Evolutionary conservation across 208 protist genomes (phyloP).

Genomic region (Kentomonas sorsogonicus): DNA sequence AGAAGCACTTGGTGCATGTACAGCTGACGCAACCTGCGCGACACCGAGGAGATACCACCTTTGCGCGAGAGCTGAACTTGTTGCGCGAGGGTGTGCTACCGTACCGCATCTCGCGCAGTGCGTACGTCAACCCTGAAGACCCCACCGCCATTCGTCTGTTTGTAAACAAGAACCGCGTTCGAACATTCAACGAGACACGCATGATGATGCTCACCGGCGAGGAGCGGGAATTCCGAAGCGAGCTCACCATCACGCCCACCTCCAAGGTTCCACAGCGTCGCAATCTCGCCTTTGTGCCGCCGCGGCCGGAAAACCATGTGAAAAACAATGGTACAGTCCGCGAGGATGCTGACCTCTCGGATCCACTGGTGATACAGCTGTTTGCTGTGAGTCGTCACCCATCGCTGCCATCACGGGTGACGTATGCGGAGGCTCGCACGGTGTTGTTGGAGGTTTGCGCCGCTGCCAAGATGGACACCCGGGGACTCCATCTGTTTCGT

Average conservation of each 20-base stretch:
- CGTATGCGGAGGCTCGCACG: too few species aligned
- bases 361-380: conserved; percentile 19
- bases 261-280: too few species aligned
- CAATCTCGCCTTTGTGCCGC: too few species aligned
- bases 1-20: conserved; percentile 50
- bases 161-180: conserved; percentile 47
- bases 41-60: conserved; percentile 43
- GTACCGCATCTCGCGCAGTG: conserved; percentile 52
- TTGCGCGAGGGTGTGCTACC: conserved; percentile 60
- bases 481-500: too few species aligned
- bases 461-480: too few species aligned
- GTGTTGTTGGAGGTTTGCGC: too few species aligned
- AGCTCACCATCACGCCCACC: conserved; percentile 18
- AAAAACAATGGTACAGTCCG: not conserved
- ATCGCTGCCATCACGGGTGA: too few species aligned
- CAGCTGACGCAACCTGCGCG: conserved; percentile 41
- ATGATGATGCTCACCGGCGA: conserved; percentile 63
- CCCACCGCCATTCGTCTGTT: conserved; percentile 67
- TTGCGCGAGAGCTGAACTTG: conserved; percentile 52
- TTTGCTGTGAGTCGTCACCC: too few species aligned
- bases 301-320: not conserved
- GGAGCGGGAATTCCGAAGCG: conserved; percentile 36
- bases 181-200: conserved; percentile 57
- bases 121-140: conserved; percentile 42
- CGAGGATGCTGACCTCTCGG: conserved; percentile 4